A percentile compares a stretch with the other conserved stretches of the same genome.
Evolutionary conservation across 805 yeast species (phyloP).

Genomic region (Zygoascus bituminiphila): DNA sequence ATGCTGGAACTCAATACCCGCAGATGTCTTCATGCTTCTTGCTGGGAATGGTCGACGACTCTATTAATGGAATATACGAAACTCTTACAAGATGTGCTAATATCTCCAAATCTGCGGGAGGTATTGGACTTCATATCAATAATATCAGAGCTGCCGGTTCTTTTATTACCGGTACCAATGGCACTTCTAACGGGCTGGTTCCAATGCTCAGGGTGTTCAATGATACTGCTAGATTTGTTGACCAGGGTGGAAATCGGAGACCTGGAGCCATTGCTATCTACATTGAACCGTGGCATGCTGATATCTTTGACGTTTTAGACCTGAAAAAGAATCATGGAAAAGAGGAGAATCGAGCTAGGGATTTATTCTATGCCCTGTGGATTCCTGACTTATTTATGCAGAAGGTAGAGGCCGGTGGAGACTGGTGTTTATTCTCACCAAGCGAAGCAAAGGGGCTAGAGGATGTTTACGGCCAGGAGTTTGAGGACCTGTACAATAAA

Average conservation of each 20-base stretch:
- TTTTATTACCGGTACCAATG: slow-evolving; percentile 85
- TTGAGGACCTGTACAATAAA: slow-evolving; percentile 56
- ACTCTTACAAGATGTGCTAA: slow-evolving; percentile 83
- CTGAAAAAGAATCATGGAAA: slow-evolving; percentile 90
- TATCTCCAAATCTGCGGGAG: slow-evolving; percentile 93
- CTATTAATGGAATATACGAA: slow-evolving; percentile 90
- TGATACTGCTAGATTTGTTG: slow-evolving; percentile 93
- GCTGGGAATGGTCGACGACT: slow-evolving; percentile 86
- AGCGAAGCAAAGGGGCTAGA: slow-evolving; percentile 78
- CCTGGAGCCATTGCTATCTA: slow-evolving; percentile 96
- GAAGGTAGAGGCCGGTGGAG: slow-evolving; percentile 66
- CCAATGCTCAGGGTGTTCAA: slow-evolving; percentile 97
- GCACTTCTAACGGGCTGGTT: slow-evolving; percentile 82
- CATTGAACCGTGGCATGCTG: slow-evolving; percentile 96
- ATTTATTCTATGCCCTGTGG: slow-evolving; percentile 90
- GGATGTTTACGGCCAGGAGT: slow-evolving; percentile 80
- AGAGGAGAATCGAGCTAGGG: slow-evolving; percentile 90
- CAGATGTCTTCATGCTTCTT: slow-evolving; percentile 89
- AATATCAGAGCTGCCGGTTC: slow-evolving; percentile 83
- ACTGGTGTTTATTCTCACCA: slow-evolving; percentile 89
- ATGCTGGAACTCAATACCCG: slow-evolving; percentile 82
- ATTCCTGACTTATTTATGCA: slow-evolving; percentile 91
- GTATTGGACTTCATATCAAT: slow-evolving; percentile 84
- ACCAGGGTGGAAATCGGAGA: slow-evolving; percentile 96
- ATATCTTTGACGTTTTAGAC: slow-evolving; percentile 77